These are phyloP conservation scores for Sporothrix protearum DNA, from an alignment of 2,329 filamentous ascomycete species.

Conservation along the genomic window DNA sequence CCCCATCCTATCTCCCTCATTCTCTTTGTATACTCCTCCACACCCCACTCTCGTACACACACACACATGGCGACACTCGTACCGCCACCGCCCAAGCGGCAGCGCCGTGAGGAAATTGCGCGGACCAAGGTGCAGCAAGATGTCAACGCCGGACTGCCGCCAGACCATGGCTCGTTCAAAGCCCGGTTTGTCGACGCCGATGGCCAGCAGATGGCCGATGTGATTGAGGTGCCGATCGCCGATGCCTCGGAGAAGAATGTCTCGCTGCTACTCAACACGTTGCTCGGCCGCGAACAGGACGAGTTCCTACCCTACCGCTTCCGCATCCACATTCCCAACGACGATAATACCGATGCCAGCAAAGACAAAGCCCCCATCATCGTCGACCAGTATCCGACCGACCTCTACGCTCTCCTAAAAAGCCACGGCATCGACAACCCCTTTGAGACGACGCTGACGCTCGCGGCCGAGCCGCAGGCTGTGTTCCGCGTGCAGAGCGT, in stretches of 20 bases:
- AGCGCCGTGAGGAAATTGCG: slow-evolving; percentile 71
- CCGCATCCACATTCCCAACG: slow-evolving; percentile 55
- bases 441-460: slow-evolving; percentile 50
- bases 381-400: slow-evolving; percentile 54
- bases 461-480: slow-evolving; percentile 73
- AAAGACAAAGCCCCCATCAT: slow-evolving; percentile 38
- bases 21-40: not conserved
- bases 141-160: slow-evolving; percentile 63
- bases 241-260: slow-evolving; percentile 88
- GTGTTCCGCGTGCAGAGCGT: slow-evolving; percentile 92
- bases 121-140: slow-evolving; percentile 72
- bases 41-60: not conserved
- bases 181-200: slow-evolving; percentile 84
- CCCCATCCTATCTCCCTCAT: too few species aligned
- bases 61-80: slow-evolving; percentile 36
- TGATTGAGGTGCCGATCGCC: slow-evolving; percentile 71
- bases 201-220: slow-evolving; percentile 66
- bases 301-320: slow-evolving; percentile 61
- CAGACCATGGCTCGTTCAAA: slow-evolving; percentile 71
- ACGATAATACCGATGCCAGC: slow-evolving; percentile 29
- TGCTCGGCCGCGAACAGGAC: slow-evolving; percentile 63
- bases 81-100: slow-evolving; percentile 60
- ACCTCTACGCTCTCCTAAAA: slow-evolving; percentile 53
- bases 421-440: slow-evolving; percentile 56
- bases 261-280: slow-evolving; percentile 77